Base-by-base conservation (phyloP, 768 basidiomycete species). In the Lentinus brumalis region DNA sequence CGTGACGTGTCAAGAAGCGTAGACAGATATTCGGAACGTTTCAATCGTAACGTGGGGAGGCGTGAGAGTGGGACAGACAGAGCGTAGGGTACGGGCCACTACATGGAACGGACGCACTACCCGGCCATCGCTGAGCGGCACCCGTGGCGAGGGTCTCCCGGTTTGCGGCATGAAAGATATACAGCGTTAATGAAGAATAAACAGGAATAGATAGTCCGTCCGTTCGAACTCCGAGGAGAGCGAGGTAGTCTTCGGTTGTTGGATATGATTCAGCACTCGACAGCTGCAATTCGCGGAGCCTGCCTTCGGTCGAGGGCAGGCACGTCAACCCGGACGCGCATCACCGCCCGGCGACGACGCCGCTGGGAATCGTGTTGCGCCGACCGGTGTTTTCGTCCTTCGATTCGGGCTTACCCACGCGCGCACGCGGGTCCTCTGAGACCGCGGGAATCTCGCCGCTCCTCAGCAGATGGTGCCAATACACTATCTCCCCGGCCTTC, bases 401-500 rank as follows among this genome's bases (percentile, higher is more conserved):
- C 30, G 12, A 39, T 16, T 74, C 71, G 29, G 39, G 57, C 44
- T 62, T 29, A 40, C 39, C 57, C 50, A 58, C 32, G 29, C 85
- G 75, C 15, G 89, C 86, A 30, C 86, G 81, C 40, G 77, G 68
- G 71, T 91, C 85, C 61, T 91, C 85, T 53, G 71, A 72, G 10
- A 88, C 86, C 30, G 82, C 86, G 42, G 88, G 85, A 60, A 90
- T 88, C 72, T 92, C 90, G 12, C 90, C 90, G 60, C 79, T 82
- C 64, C 83, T 84, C 50, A 79, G 72, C 60, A 92, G 85, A 65
- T 91, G 86, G 70, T 92, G 89, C 90, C 90, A 92, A 68, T 81
- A 89, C 16, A 92, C 75, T 10, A 84, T 69, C 62, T 90, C 88
- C 21, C 89, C 89, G 10, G 79, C 76, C 66, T 75, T 78, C 41